Conservation (phyloP, 1,284 basidiomycete species). For the Leccinum holopus region DNA sequence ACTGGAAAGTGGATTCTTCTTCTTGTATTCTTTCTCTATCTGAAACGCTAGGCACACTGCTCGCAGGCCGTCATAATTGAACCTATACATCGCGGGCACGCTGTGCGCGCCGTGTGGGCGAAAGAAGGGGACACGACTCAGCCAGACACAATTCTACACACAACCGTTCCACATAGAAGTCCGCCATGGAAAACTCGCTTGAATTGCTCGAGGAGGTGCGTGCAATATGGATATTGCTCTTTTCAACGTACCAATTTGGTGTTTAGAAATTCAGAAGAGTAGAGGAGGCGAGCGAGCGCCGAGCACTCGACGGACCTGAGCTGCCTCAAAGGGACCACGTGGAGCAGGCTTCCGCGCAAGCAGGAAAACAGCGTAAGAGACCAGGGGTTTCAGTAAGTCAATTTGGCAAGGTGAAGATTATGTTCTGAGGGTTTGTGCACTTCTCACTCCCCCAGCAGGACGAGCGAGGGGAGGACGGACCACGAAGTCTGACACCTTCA, state of each 20-base stretch:
- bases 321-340: conserved; percentile 20
- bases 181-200: conserved; percentile 27
- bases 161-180: not conserved
- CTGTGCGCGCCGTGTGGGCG: not conserved
- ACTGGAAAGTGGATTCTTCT: not conserved
- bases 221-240: not conserved
- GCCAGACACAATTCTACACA: not conserved
- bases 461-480: conserved; percentile 18
- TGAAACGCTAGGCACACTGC: not conserved
- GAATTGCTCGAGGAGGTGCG: conserved; percentile 46
- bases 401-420: conserved; percentile 51
- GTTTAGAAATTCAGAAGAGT: conserved; percentile 53
- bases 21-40: not conserved
- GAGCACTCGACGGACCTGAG: conserved; percentile 38
- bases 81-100: conserved; percentile 16
- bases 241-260: not conserved
- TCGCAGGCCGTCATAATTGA: conserved; percentile 6
- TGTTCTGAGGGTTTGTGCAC: not conserved
- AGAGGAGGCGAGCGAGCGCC: conserved; percentile 52
- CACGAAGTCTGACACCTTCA: conserved; percentile 31
- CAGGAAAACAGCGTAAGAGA: conserved; percentile 36
- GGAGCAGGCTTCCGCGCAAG: conserved; percentile 15
- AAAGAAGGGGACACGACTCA: not conserved
- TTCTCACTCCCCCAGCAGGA: conserved; percentile 22
- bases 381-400: conserved; percentile 53